Conservation (phyloP, 805 yeast species). For the Starmerella bombi region DNA sequence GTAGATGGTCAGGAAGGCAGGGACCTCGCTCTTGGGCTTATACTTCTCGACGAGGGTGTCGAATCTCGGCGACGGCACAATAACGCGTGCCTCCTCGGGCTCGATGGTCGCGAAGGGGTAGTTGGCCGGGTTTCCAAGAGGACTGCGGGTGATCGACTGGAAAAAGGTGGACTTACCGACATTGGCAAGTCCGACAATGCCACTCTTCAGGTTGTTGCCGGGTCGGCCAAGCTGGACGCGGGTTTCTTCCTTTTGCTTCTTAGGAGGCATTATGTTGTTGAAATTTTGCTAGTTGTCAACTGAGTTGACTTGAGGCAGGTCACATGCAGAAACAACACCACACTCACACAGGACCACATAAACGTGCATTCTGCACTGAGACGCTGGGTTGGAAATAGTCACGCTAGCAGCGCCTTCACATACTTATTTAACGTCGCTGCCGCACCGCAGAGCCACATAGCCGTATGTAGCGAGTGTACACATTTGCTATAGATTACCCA, state of each 20-base stretch:
- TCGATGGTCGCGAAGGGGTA: constrained; percentile 97
- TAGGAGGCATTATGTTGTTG: constrained; percentile 69
- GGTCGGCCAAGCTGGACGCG: constrained; percentile 76
- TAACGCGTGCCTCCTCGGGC: constrained; percentile 94
- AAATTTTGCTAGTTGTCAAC: no score
- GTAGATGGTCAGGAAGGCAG: constrained; percentile 83
- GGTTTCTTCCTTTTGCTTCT: constrained; percentile 54
- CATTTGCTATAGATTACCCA: no score
- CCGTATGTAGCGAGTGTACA: no score
- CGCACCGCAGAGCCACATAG: no score
- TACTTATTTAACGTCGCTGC: no score
- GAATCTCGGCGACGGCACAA: constrained; percentile 82
- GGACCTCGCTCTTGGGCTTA: constrained; percentile 71
- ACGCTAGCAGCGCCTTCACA: no score
- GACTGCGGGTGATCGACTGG: constrained; percentile 90
- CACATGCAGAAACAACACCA: no score
- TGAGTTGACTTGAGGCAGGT: no score
- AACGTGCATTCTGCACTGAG: no score
- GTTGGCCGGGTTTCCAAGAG: constrained; percentile 92
- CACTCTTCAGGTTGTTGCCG: constrained; percentile 58
- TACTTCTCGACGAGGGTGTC: constrained; percentile 63
- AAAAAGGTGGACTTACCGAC: constrained; percentile 96
- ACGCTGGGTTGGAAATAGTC: no score
- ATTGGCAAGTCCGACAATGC: constrained; percentile 76
- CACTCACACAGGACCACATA: no score